Conservation (phyloP, 768 basidiomycete genomes). For the Pleurotus platypus region DNA sequence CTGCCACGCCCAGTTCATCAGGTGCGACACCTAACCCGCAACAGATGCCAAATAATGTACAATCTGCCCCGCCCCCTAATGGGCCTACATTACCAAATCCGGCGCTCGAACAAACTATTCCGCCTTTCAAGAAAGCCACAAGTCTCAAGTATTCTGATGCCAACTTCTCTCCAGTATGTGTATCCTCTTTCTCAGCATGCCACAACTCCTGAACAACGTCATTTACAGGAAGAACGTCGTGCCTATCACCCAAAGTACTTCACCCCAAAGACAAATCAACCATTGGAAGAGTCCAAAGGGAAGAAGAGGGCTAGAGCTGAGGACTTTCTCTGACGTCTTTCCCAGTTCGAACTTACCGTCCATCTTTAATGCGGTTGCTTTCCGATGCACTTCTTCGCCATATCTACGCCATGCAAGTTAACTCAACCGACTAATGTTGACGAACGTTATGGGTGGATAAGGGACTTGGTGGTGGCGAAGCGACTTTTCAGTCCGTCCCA, state of each 20-base stretch:
- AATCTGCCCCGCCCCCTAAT: conserved; percentile 12
- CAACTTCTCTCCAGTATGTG: conserved; percentile 73
- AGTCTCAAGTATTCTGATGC: conserved; percentile 71
- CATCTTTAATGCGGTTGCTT: background rate
- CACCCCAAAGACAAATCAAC: conserved; percentile 38
- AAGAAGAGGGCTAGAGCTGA: conserved; percentile 86
- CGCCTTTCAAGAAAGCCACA: conserved; percentile 73
- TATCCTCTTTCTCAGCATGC: background rate
- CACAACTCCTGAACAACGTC: conserved; percentile 1
- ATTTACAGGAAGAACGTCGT: conserved; percentile 72
- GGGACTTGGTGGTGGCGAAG: background rate
- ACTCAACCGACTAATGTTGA: background rate
- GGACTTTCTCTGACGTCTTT: conserved; percentile 59
- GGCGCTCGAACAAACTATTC: conserved; percentile 59
- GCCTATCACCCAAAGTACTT: conserved; percentile 64
- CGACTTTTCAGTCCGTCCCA: conserved; percentile 29
- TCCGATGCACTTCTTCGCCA: background rate
- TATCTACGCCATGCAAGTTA: background rate
- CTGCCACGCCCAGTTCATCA: background rate
- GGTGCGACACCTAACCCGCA: conserved; percentile 11
- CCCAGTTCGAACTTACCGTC: background rate
- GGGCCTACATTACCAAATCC: conserved; percentile 48
- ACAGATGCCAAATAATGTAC: conserved; percentile 11
- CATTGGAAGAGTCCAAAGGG: conserved; percentile 62
- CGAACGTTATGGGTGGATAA: background rate